A percentile compares a stretch with the other conserved stretches of the same genome.
Evolutionary conservation across 176 grass and related monocot genomes (phyloP).

Genomic region (Aegilops umbellulata): DNA sequence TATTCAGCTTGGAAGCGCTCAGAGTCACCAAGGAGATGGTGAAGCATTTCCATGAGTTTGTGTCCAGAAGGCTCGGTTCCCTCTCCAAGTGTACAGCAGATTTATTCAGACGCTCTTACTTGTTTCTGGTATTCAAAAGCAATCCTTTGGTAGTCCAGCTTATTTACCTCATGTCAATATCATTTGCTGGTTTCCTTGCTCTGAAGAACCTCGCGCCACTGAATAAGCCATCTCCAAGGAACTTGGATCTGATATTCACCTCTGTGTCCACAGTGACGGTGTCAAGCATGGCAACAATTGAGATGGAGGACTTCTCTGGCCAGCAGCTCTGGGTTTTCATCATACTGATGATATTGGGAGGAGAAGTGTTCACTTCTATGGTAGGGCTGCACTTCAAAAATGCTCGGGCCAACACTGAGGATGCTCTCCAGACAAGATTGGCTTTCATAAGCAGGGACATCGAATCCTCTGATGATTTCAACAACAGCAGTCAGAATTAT

Average conservation of each 20-base stretch:
- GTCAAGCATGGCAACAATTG: constrained; percentile 53
- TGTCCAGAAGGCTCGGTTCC: not conserved
- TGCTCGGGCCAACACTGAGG: not conserved
- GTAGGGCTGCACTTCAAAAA: constrained; percentile 32
- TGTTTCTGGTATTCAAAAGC: constrained; percentile 31
- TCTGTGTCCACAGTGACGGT: constrained; percentile 55
- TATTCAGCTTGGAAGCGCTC: not conserved
- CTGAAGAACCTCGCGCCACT: constrained; percentile 44
- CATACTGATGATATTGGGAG: constrained; percentile 57
- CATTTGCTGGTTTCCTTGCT: constrained; percentile 45
- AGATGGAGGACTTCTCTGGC: constrained; percentile 61
- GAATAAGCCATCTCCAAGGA: constrained; percentile 31
- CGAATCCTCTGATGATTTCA: constrained; percentile 24
- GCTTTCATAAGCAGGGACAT: constrained; percentile 28
- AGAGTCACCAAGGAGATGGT: constrained; percentile 21
- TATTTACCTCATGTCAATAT: constrained; percentile 45
- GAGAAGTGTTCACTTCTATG: constrained; percentile 53
- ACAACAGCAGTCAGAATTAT: constrained; percentile 26
- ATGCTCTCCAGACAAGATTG: constrained; percentile 17
- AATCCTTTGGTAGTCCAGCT: constrained; percentile 44
- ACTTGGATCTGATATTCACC: constrained; percentile 58
- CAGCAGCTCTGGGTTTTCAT: constrained; percentile 49
- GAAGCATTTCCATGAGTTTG: constrained; percentile 17
- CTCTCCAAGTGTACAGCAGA: constrained; percentile 13
- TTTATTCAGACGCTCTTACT: constrained; percentile 16